Evolutionary conservation across 1,139 yeast genomes (phyloP), one percentile per base, ranked within the genome.

Genomic region (Chernovozyma aurita): DNA sequence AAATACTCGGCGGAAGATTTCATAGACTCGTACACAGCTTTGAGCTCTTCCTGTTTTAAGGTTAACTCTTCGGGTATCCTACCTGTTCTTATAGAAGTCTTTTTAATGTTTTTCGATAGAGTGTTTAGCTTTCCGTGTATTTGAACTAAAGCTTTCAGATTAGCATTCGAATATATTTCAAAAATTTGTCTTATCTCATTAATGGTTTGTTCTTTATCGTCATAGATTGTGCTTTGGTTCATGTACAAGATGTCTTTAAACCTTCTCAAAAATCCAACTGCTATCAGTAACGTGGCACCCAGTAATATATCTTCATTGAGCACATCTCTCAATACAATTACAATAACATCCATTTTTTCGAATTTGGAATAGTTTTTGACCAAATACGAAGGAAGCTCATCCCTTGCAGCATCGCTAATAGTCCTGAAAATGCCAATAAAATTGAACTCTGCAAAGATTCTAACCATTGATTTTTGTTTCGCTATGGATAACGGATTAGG

Each of bases 61-160:
- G 70, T 65, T 28, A 70, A 59, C 31, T 77, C 81, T 27, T 80
- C 86, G 20, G 76, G 56, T 4, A 76, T 55, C 44, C 72, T 74
- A 21, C 95, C 95, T 2, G 84, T 77, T 47, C 84, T 69, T 36
- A 84, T 73, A 34, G 82, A 77, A 2, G 80, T 75, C 37, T 69
- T 72, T 37, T 70, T 70, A 42, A 74, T 76, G 30, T 65, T 64
- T 17, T 59, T 53, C 13, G 61, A 62, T 20, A 70, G 50, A 18
- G 61, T 61, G 17, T 54, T 50, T 1, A 74, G 54, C 15, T 55
- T 50, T 21, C 55, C 51, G 36, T 73, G 66, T 24, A 70, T 46
- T 1, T 53, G 55, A 4, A 53, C 49, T 1, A 78, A 50, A 17
- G 61, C 54, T 3, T 60, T 52, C 22, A 70, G 60, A 3, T 77